phyloP scores from a whole-genome alignment of 2,329 filamentous ascomycete species.

The Arthrobotrys sphaeroides region DNA sequence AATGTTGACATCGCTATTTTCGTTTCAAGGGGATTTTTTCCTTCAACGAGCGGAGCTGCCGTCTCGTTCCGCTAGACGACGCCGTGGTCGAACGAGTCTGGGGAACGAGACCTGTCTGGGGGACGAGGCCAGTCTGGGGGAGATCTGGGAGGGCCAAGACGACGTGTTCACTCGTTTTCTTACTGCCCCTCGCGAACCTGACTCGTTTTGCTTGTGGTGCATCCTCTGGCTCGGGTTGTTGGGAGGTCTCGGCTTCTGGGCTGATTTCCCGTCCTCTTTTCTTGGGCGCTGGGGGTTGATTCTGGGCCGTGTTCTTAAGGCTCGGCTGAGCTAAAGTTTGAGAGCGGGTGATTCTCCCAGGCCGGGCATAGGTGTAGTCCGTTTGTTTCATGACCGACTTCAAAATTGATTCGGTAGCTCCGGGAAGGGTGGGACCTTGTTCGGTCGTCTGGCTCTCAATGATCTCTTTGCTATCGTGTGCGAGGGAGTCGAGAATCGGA shows the following conservation, averaged over 20 bases:
- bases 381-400: constrained; percentile 29
- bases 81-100: too few species aligned
- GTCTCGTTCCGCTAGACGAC: too few species aligned
- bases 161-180: not conserved
- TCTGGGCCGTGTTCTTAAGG: too few species aligned
- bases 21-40: too few species aligned
- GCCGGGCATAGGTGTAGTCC: constrained; percentile 7
- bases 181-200: constrained; percentile 24
- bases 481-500: too few species aligned
- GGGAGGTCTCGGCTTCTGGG: not conserved
- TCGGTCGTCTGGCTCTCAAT: not conserved
- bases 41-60: too few species aligned
- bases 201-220: not conserved
- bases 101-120: too few species aligned
- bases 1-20: too few species aligned
- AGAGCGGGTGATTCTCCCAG: constrained; percentile 11
- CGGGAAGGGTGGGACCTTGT: not conserved
- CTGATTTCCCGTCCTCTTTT: not conserved
- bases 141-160: not conserved
- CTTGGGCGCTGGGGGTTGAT: not conserved
- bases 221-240: not conserved
- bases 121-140: too few species aligned
- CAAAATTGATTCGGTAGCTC: not conserved
- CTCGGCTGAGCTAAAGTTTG: not conserved
- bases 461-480: too few species aligned